Evolutionary conservation across 176 grass and related monocot genomes (phyloP), one percentile per base, ranked within the genome.

Genomic region (Cocos nucifera): DNA sequence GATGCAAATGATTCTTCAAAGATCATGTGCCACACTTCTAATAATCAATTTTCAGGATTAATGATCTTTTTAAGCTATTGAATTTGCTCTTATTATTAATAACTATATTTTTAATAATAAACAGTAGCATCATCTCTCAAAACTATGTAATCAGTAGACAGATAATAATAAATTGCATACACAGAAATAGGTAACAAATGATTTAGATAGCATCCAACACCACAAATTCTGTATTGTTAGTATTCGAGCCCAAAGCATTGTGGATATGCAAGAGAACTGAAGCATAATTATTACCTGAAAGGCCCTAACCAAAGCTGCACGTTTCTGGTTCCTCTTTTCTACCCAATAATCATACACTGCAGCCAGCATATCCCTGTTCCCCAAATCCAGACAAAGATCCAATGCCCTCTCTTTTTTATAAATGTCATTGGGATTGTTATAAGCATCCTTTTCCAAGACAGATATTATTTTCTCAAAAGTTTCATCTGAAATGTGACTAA

Each of bases 391-490:
- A 39, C 73, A 78, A 63, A 66, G 80, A 23, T 80, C 73, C 53
- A 85, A 69, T 57, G 80, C 67, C 58, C 73, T 74, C 60, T 72
- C 67, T 61, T 76, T 49, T 59, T 81, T 79, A 54, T 58, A 71
- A 28, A 63, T 20, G 21, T 73, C 76, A 67, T 75, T 69, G 4
- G 70, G 59, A 66, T 85, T 83, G 57, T 65, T 80, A 24, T 88
- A 98, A 28, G 84, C 84, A 22, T 88, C 81, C 64, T 88, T 98
- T 57, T 98, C 93, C 22, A 92, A 88, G 29, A 62, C 22, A 76
- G 71, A 87, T 73, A 98, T 83, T 66, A 98, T 67, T 62, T 49
- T 83, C 59, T 98, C 93, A 67, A 98, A 92, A 50, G 85, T 60
- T 17, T 88, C 73, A 6, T 65, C 58, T 22, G 84, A 78, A 70